Base-by-base conservation (phyloP, 345 rosid genomes). In the Brassica incana region DNA sequence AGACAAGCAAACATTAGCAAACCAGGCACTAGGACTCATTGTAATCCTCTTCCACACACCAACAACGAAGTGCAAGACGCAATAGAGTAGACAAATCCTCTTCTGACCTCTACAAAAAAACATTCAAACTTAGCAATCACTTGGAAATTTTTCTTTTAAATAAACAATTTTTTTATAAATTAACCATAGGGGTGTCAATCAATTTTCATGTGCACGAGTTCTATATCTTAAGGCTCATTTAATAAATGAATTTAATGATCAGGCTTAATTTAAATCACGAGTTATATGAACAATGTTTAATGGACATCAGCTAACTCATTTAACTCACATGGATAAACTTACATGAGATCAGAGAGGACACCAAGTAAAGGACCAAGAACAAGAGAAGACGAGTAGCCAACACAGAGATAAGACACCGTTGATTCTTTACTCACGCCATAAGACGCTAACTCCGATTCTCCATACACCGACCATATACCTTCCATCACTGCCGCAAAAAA, bases 401-500 rank as follows among this genome's bases (percentile, higher is more conserved):
- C 81, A 72, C 78, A 85, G 29, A 95, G 84, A 71, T 77, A 82
- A 65, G 77, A 74, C 77, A 90, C 82, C 67, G 84, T 91, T 45
- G 83, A 85, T 62, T 88, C 91, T 67, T 83, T 89, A 65, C 81
- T 87, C 16, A 77, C 4, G 0, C 88, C 92, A 74, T 81, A 81
- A 25, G 67, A 69, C 73, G 76, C 76, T 62, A 88, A 79, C 77
- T 90, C 98, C n/a, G 75, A 85, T 81, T 95, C 99, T 77, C 97
- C 98, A 65, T 83, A 88, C 79, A 88, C 97, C 6, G 85, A 85
- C 91, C 96, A 89, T 18, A 93, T 23, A 58, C 95, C 97, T 86
- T 90, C 92, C 90, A 88, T 81, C 6, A 81, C 98, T 95, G 78
- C 61, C 0, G 33, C 3, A 80, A 50, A 50, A 50, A 50, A 10